Percentiles rank a stretch among this genome's conserved stretches.
These are phyloP conservation scores for Pyrus betulifolia DNA, from an alignment of 306 rosid genomes.

Conservation along the genomic window DNA sequence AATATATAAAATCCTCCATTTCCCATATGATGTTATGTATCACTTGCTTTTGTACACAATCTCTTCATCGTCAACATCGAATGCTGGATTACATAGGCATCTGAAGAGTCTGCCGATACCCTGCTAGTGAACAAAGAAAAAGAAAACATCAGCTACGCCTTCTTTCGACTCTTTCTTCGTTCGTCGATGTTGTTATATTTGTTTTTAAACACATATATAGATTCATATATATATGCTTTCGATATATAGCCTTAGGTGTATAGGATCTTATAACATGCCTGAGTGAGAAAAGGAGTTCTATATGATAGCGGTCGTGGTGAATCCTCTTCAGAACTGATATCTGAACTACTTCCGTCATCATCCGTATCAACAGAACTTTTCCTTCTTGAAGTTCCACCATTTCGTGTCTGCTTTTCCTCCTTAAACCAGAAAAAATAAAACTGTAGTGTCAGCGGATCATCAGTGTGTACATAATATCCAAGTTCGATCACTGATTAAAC, in stretches of 20 bases:
- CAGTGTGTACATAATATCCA: no score
- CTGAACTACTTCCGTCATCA: constrained; percentile 68
- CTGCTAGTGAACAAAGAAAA: constrained; percentile 26
- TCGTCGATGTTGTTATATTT: not conserved
- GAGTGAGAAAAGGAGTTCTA: constrained; percentile 76
- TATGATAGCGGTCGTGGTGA: constrained; percentile 54
- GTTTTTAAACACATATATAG: not conserved
- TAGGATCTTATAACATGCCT: constrained; percentile 35
- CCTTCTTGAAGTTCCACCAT: constrained; percentile 57
- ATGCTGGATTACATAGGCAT: constrained; percentile 98
- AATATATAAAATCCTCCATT: not conserved
- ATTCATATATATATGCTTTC: not conserved
- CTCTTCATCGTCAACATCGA: constrained; percentile 91
- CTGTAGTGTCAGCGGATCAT: not conserved
- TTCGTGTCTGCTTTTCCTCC: constrained; percentile 52
- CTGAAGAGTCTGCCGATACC: constrained; percentile 88
- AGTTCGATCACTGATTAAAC: not conserved
- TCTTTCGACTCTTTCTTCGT: not conserved
- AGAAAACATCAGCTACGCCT: not conserved
- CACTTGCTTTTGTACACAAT: constrained; percentile 65
- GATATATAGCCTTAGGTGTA: not conserved
- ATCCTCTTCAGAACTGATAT: constrained; percentile 66
- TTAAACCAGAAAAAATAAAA: not conserved
- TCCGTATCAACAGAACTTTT: constrained; percentile 45
- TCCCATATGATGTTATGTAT: not conserved